Evolutionary conservation across 2,329 filamentous ascomycete species (phyloP), one percentile per base, ranked within the genome.

Genomic region (Epichloe sp.): DNA sequence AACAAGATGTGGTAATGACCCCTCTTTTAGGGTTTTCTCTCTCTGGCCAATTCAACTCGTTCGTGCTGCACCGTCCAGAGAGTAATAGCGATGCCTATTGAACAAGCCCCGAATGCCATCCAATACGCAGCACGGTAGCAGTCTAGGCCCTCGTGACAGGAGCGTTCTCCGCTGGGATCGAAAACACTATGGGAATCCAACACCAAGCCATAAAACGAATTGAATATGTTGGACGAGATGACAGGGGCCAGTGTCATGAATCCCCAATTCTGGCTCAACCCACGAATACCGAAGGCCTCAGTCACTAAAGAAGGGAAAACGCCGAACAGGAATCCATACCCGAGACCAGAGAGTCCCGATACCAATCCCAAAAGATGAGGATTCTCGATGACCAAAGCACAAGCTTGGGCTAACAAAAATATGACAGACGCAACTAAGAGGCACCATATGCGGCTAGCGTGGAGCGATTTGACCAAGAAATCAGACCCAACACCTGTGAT

Each of bases 201-300:
- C 0, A 95, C 82, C 15, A 66, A 70, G 47, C 93, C 93, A 64
- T 97, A 98, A 52, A 93, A 81, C 1, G 96, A 70, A 63, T 97
- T 98, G 75, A 95, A 97, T 21, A 95, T 67, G 60, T 97, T 95
- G 47, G 88, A 90, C 8, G 84, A 89, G 31, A 95, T 68, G 3
- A 95, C 88, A 0, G 91, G 90, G 3, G 88, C 85, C 46, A 96
- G 73, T 0, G 88, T 96, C 82, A 98, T 94, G 59, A 86, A 85
- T 14, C 93, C 93, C 91, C 93, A 98, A 62, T 97, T 98, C 63
- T 95, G 88, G 51, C 85, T 89, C 45, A 98, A 74, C 1, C 90
- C 91, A 54, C 84, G 78, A 26, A 96, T 85, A 7, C 93, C 93
- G 64, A 98, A 98, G 0, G 85, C 84, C 64, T 97, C 90, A 6